Conservation (phyloP, 495 filamentous ascomycete genomes). For the Aspergillus sclerotiicarbonarius region DNA sequence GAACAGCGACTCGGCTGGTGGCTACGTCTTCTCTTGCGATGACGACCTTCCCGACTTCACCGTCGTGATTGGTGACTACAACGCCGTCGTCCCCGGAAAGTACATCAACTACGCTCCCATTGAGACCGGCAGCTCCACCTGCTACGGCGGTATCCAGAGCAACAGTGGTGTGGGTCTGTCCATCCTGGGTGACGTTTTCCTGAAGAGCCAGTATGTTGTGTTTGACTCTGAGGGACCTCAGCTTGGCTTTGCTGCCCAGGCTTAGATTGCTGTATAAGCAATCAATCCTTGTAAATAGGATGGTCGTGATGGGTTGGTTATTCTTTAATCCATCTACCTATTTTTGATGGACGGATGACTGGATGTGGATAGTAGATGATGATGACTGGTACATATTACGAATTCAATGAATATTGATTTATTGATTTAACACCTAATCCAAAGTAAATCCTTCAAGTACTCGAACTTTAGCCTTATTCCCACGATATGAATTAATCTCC, state of each 20-base stretch:
- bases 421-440: no score
- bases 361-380: no score
- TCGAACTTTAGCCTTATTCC: no score
- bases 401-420: neutral
- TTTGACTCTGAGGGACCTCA: slow-evolving; percentile 59
- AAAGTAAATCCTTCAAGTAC: no score
- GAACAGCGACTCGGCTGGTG: slow-evolving; percentile 51
- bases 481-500: no score
- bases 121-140: slow-evolving; percentile 45
- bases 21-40: slow-evolving; percentile 67
- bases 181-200: slow-evolving; percentile 76
- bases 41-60: slow-evolving; percentile 61
- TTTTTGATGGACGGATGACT: no score
- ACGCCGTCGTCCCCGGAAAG: slow-evolving; percentile 42
- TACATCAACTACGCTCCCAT: slow-evolving; percentile 46
- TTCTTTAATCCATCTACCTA: no score
- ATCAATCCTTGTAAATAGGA: no score
- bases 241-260: slow-evolving; percentile 60
- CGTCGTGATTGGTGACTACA: slow-evolving; percentile 50
- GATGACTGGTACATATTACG: no score
- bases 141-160: slow-evolving; percentile 64
- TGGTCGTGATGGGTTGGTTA: neutral
- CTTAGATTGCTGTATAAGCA: slow-evolving; percentile 15
- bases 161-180: slow-evolving; percentile 61
- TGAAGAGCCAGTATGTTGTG: slow-evolving; percentile 77